Base-by-base conservation (phyloP, 2,329 filamentous ascomycete species). In the Pseudopithomyces chartarum region DNA sequence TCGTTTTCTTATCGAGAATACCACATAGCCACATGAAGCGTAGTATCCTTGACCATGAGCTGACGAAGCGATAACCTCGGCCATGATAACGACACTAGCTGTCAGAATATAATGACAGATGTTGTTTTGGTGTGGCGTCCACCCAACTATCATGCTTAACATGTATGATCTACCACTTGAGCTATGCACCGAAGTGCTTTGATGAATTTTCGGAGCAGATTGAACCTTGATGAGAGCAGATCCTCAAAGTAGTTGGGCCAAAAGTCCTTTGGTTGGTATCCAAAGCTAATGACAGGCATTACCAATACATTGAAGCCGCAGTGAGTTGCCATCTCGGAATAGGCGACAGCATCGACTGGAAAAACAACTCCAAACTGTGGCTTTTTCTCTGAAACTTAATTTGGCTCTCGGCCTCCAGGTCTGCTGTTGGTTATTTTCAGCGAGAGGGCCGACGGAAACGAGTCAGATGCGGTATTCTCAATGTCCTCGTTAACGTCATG, bases 391-490 rank as follows among this genome's bases (percentile, higher is more conserved):
- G 7, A 3, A 17, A 32, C 11, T 45, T 3, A 11, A 2, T 12
- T 45, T 3, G 6, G 43, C 43, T 45, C 6, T 13, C 44, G 20
- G 15, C 7, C 12, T 22, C 6, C n/a, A 7, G n/a, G 22, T 19
- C 11, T 19, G 22, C 13, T 22, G 8, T 13, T 42, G 17, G 40
- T 13, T n/a, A 29, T 45, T n/a, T 3, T 38, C 17, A 8, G 29
- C 3, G 19, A 29, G 33, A 45, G 50, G 3, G 38, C 36, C 26
- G 23, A n/a, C 38, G 38, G 33, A 15, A 22, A 20, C 23, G 38
- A 11, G 48, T 19, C n/a, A 33, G 48, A 42, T 43, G 45, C 56
- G 61, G 52, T 42, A 48, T 40, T 54, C 47, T 34, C 52, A n/a
- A n/a, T n/a, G n/a, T n/a, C n/a, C n/a, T n/a, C n/a, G n/a, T n/a